These are phyloP conservation scores for Colletotrichum aenigma DNA, from an alignment of 2,329 filamentous ascomycete genomes.

Conservation along the genomic window DNA sequence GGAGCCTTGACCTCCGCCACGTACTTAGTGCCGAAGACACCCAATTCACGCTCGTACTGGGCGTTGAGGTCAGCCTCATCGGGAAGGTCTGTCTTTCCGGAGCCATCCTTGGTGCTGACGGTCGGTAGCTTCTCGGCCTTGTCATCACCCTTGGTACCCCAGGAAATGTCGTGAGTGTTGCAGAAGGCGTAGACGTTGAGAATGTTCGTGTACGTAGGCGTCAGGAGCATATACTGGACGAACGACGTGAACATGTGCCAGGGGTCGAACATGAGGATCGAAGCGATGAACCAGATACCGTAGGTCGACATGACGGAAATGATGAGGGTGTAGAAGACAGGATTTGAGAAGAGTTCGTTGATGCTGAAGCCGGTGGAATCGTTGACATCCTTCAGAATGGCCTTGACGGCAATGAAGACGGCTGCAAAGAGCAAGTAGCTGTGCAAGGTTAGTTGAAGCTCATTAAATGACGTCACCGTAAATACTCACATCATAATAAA, in stretches of 20 bases:
- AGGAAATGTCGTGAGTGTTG: slow-evolving; percentile 97
- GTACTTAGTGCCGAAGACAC: slow-evolving; percentile 75
- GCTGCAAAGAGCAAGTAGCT: slow-evolving; percentile 94
- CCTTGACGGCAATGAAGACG: slow-evolving; percentile 88
- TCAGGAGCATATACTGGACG: slow-evolving; percentile 91
- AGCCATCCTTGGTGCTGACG: slow-evolving; percentile 86
- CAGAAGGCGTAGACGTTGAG: slow-evolving; percentile 99
- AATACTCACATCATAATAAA: slow-evolving; percentile 83
- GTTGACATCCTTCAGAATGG: slow-evolving; percentile 74
- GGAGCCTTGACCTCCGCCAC: slow-evolving; percentile 71
- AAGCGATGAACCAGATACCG: slow-evolving; percentile 89
- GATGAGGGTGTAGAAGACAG: slow-evolving; percentile 91
- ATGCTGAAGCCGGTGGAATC: slow-evolving; percentile 69
- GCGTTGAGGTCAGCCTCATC: slow-evolving; percentile 95
- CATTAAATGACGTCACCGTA: background rate
- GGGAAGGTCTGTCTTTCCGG: slow-evolving; percentile 91
- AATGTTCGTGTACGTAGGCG: slow-evolving; percentile 96
- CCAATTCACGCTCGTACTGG: slow-evolving; percentile 87
- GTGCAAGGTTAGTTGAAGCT: slow-evolving; percentile 24
- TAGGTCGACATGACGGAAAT: slow-evolving; percentile 92
- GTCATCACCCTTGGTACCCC: slow-evolving; percentile 98
- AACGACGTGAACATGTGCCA: slow-evolving; percentile 99
- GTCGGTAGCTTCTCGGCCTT: slow-evolving; percentile 90
- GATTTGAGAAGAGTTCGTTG: slow-evolving; percentile 79
- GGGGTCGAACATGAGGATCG: slow-evolving; percentile 93